These are phyloP conservation scores for Fusarium kyushuense DNA, from an alignment of 2,329 filamentous ascomycete genomes.

Conservation along the genomic window DNA sequence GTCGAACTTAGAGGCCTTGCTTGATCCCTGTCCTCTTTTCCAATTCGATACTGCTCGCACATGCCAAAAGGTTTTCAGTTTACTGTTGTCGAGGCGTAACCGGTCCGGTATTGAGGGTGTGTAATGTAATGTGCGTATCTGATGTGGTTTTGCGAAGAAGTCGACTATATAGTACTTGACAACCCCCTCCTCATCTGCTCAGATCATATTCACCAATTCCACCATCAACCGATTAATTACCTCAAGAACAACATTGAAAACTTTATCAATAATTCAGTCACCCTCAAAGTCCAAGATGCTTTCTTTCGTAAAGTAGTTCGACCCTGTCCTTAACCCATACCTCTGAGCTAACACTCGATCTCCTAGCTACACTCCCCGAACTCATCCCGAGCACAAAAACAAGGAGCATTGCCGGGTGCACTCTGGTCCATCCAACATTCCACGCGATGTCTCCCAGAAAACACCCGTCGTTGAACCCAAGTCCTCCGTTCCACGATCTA, in stretches of 20 bases:
- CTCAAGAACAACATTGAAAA: background rate
- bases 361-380: slow-evolving; percentile 39
- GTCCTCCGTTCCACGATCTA: slow-evolving; percentile 24
- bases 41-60: slow-evolving; percentile 34
- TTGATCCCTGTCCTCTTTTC: slow-evolving; percentile 17
- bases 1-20: slow-evolving; percentile 9
- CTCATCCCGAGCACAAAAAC: slow-evolving; percentile 43
- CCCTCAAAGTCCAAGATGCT: slow-evolving; percentile 30
- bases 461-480: slow-evolving; percentile 25
- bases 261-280: background rate
- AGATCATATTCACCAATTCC: background rate
- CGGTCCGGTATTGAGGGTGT: slow-evolving; percentile 30
- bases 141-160: slow-evolving; percentile 3
- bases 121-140: slow-evolving; percentile 11
- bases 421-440: slow-evolving; percentile 30
- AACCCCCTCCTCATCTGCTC: slow-evolving; percentile 6
- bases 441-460: slow-evolving; percentile 27
- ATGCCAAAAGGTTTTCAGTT: slow-evolving; percentile 11
- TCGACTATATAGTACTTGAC: slow-evolving; percentile 26
- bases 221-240: slow-evolving; percentile 12
- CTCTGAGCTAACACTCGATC: slow-evolving; percentile 4
- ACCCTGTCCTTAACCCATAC: background rate
- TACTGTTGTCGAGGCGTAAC: slow-evolving; percentile 26
- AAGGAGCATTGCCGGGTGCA: slow-evolving; percentile 41
- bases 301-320: slow-evolving; percentile 39